Evolutionary conservation across 2,329 filamentous ascomycete species (phyloP).

Genomic region (Periconia macrospinosa): DNA sequence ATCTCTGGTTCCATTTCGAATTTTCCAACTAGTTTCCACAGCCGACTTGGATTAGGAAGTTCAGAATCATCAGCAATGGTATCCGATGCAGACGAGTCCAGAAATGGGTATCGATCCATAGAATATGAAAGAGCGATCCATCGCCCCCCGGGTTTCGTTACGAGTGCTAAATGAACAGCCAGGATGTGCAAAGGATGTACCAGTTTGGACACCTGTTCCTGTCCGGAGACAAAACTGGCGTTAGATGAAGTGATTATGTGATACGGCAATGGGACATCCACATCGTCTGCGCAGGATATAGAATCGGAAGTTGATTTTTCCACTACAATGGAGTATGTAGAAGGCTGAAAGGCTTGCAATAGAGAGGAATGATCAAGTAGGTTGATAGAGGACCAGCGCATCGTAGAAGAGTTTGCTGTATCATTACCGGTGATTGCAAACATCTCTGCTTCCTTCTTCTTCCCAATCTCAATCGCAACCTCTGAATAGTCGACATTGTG

Average conservation of each 20-base stretch:
- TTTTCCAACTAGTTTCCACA: constrained; percentile 43
- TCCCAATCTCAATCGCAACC: constrained; percentile 37
- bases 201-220: constrained; percentile 10
- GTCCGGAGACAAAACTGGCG: constrained; percentile 1
- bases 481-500: constrained; percentile 45
- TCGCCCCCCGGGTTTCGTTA: constrained; percentile 38
- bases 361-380: constrained; percentile 39
- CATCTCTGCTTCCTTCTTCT: constrained; percentile 30
- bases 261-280: constrained; percentile 34
- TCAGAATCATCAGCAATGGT: constrained; percentile 7
- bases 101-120: constrained; percentile 43
- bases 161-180: constrained; percentile 43
- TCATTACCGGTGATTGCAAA: constrained; percentile 5
- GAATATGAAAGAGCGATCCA: constrained; percentile 48
- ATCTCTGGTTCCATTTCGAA: constrained; percentile 30
- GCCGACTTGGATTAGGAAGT: constrained; percentile 39
- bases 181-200: constrained; percentile 44
- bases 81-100: constrained; percentile 11
- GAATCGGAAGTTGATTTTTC: constrained; percentile 45
- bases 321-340: constrained; percentile 37
- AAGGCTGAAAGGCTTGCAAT: constrained; percentile 20
- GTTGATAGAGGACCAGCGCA: constrained; percentile 39
- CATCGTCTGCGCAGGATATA: constrained; percentile 40
- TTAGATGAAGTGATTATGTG: constrained; percentile 15
- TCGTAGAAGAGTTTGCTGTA: constrained; percentile 7